These are phyloP conservation scores for Rhodotorula sphaerocarpa DNA, from an alignment of 768 basidiomycete species.

Conservation along the genomic window DNA sequence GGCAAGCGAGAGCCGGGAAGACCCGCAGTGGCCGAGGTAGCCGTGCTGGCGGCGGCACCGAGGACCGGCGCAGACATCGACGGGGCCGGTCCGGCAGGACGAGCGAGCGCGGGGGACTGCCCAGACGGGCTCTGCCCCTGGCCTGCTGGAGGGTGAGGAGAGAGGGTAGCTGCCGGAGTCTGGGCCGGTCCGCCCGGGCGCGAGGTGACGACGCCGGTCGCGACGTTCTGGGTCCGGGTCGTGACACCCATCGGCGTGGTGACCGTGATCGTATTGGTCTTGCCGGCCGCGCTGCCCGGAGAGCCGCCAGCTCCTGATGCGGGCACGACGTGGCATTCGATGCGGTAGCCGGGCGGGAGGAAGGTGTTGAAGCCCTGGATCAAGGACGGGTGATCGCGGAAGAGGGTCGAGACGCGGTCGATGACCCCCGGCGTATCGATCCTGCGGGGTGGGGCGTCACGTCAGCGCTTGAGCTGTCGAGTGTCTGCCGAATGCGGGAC, in stretches of 20 bases:
- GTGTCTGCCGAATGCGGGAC: background rate
- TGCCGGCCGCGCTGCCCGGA: constrained; percentile 1
- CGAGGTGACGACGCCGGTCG: background rate
- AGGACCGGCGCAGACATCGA: too few relatives aligned
- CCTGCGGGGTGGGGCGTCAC: constrained; percentile 47
- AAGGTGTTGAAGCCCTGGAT: constrained; percentile 99
- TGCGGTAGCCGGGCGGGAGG: constrained; percentile 84
- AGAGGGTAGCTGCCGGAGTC: too few relatives aligned
- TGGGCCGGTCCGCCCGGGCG: too few relatives aligned
- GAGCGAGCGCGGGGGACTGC: too few relatives aligned
- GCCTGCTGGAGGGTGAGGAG: too few relatives aligned
- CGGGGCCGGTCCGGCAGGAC: too few relatives aligned
- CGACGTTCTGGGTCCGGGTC: constrained; percentile 37
- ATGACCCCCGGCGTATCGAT: constrained; percentile 99
- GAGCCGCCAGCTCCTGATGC: background rate
- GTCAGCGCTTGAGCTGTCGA: background rate
- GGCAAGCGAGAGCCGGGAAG: constrained; percentile 7
- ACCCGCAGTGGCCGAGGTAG: background rate
- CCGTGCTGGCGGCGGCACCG: background rate
- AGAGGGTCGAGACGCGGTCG: constrained; percentile 83
- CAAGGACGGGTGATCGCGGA: constrained; percentile 77
- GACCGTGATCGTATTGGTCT: constrained; percentile 41
- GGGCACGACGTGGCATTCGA: constrained; percentile 52
- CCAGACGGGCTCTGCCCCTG: too few relatives aligned
- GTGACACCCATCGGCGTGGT: constrained; percentile 44